Evolutionary conservation across 2,329 filamentous ascomycete species (phyloP), one percentile per base, ranked within the genome.

Genomic region (Didymella arachidicola): DNA sequence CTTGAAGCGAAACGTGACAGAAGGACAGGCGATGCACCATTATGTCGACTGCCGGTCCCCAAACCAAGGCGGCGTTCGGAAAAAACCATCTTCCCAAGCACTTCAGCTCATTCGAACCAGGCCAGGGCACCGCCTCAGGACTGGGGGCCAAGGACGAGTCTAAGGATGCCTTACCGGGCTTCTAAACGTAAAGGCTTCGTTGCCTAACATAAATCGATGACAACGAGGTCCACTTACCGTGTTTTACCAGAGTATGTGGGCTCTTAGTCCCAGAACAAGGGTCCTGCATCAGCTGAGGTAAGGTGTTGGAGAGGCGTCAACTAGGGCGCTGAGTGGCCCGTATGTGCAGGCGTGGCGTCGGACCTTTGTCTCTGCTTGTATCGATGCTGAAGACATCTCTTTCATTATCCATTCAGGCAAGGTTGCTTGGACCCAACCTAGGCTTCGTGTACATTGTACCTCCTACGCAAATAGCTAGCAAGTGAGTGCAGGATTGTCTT

Each of bases 161-260:
- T 12, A 45, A 45, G 43, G 43, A 45, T 19, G 43, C 43, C 43
- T 32, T 22, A 34, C 19, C n/a, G 44, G 44, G n/a, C 29, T 30
- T 7, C 16, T 7, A 38, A 7, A 18, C 34, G 6, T 27, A 18
- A 46, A 19, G 18, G 11, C 41, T 16, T 11, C 19, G 14, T 11
- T 10, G 10, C 39, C 3, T 42, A 6, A 12, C 42, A 18, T 18
- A n/a, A 18, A 16, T 14, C 25, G 18, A 18, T 6, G 42, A 11
- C 42, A 44, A 29, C 3, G 25, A 30, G 42, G 16, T n/a, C 16
- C 41, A 16, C 16, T 27, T 7, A 18, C 8, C 26, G 10, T 29
- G 25, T 14, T 12, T 3, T 19, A 44, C 26, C n/a, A 18, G 19
- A 22, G 1, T 19, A n/a, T n/a, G 6, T 25, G 6, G 19, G n/a